A percentile compares a stretch with the other conserved stretches of the same genome.
phyloP scores from a whole-genome alignment of 768 basidiomycete species.

The Mrakia frigida region DNA sequence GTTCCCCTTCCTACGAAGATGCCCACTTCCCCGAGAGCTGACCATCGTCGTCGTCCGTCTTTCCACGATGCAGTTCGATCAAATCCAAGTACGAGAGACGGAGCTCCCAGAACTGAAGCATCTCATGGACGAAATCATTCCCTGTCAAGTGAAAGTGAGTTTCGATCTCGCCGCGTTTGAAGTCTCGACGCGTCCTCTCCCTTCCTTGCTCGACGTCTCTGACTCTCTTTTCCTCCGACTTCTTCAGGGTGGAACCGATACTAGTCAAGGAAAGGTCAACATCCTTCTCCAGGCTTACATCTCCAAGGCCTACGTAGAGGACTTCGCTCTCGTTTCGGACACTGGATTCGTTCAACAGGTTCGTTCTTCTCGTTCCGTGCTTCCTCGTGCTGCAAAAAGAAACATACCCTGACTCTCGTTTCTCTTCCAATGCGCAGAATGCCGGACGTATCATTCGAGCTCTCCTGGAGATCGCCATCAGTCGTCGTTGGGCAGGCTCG shows the following conservation, averaged over 20 bases:
- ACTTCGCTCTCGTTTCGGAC: constrained; percentile 95
- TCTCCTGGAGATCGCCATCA: constrained; percentile 87
- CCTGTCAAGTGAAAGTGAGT: constrained; percentile 73
- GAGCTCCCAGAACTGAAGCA: constrained; percentile 76
- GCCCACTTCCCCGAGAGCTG: neutral
- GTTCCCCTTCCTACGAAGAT: neutral
- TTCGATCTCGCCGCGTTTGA: neutral
- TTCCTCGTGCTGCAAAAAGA: too few relatives aligned
- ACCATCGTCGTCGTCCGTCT: constrained; percentile 16
- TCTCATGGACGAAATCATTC: constrained; percentile 59
- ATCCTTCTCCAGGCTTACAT: constrained; percentile 88
- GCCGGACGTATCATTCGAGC: constrained; percentile 91
- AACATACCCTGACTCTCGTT: neutral
- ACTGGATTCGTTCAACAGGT: constrained; percentile 83
- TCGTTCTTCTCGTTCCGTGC: constrained; percentile 19
- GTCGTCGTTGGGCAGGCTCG: constrained; percentile 82
- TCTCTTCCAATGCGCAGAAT: constrained; percentile 49
- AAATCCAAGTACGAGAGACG: constrained; percentile 87
- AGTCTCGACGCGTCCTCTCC: neutral
- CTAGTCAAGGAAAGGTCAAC: constrained; percentile 80
- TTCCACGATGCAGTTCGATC: constrained; percentile 63
- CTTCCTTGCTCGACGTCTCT: neutral
- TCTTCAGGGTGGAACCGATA: constrained; percentile 59
- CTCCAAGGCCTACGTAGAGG: constrained; percentile 71
- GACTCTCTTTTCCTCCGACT: constrained; percentile 2